Evolutionary conservation across 1,284 basidiomycete genomes (phyloP).

Genomic region (Ganoderma sp.): DNA sequence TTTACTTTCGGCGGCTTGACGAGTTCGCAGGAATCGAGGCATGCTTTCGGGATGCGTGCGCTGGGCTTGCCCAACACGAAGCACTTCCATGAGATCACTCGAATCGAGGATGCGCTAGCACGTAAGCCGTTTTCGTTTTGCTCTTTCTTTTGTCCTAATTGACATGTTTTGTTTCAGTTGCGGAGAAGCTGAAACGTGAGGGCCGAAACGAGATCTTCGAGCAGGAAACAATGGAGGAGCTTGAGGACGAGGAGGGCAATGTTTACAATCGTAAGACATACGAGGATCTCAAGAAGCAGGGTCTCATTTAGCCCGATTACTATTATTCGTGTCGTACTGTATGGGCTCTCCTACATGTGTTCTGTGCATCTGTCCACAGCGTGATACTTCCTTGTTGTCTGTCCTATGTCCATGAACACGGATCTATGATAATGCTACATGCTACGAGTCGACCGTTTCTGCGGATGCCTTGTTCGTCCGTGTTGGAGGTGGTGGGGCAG

Average conservation of each 20-base stretch:
- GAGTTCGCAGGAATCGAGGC: constrained; percentile 79
- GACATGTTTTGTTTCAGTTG: constrained; percentile 59
- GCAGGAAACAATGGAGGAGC: constrained; percentile 94
- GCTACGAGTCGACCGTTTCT: constrained; percentile 19
- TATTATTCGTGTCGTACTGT: constrained; percentile 8
- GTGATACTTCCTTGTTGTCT: constrained; percentile 15
- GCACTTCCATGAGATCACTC: constrained; percentile 98
- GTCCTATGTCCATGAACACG: constrained; percentile 18
- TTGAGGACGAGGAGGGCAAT: constrained; percentile 96
- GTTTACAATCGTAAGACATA: constrained; percentile 93
- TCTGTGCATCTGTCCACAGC: constrained; percentile 3
- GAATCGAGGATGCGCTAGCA: constrained; percentile 94
- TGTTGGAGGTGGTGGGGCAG: constrained; percentile 45
- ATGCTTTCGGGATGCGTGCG: constrained; percentile 98
- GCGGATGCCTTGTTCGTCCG: constrained; percentile 32
- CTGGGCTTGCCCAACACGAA: constrained; percentile 97
- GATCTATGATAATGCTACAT: constrained; percentile 13
- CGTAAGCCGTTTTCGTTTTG: constrained; percentile 59
- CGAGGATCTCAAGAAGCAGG: constrained; percentile 91
- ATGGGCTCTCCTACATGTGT: not conserved
- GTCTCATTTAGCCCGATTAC: constrained; percentile 64
- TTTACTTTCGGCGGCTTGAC: not conserved
- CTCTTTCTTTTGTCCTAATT: constrained; percentile 6
- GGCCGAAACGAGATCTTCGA: constrained; percentile 90
- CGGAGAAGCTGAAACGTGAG: constrained; percentile 94